phyloP scores from a whole-genome alignment of 1,284 basidiomycete species.

The Ustilago crameri region DNA sequence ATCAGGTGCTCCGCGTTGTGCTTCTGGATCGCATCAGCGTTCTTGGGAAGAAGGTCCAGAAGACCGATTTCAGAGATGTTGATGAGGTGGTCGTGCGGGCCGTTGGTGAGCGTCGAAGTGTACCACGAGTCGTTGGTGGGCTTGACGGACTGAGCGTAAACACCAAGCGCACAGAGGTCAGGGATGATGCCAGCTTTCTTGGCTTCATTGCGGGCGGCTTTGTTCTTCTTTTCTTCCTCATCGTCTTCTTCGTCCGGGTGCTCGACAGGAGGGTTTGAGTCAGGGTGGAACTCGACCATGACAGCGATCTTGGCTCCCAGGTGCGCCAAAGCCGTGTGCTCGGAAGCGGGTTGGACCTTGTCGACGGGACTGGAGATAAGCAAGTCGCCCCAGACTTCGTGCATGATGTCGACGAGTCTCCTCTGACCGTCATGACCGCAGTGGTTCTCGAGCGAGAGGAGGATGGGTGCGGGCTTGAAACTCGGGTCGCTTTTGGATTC shows the following conservation, averaged over 20 bases:
- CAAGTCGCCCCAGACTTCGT: slow-evolving; percentile 73
- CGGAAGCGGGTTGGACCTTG: slow-evolving; percentile 52
- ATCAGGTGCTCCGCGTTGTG: slow-evolving; percentile 72
- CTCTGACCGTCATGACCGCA: slow-evolving; percentile 72
- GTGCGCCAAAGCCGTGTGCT: slow-evolving; percentile 71
- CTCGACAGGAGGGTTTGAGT: slow-evolving; percentile 16
- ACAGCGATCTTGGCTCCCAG: slow-evolving; percentile 74
- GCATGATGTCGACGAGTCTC: slow-evolving; percentile 74
- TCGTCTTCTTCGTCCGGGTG: slow-evolving; percentile 24
- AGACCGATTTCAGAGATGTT: slow-evolving; percentile 75
- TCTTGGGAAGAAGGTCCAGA: slow-evolving; percentile 69
- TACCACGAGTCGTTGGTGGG: slow-evolving; percentile 58
- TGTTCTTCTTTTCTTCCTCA: slow-evolving; percentile 34
- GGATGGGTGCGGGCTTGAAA: slow-evolving; percentile 70
- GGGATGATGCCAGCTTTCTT: slow-evolving; percentile 58
- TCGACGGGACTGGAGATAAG: slow-evolving; percentile 64
- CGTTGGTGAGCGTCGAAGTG: slow-evolving; percentile 44
- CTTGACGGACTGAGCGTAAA: slow-evolving; percentile 62
- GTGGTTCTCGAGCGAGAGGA: slow-evolving; percentile 77
- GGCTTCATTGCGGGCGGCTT: slow-evolving; percentile 29
- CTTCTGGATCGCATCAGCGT: slow-evolving; percentile 58
- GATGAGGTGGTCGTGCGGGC: slow-evolving; percentile 70
- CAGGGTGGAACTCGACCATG: slow-evolving; percentile 71
- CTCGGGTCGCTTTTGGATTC: slow-evolving; percentile 17
- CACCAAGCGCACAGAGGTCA: slow-evolving; percentile 56